These are phyloP conservation scores for Botrytis fragariae DNA, from an alignment of 2,329 filamentous ascomycete genomes.

Conservation along the genomic window DNA sequence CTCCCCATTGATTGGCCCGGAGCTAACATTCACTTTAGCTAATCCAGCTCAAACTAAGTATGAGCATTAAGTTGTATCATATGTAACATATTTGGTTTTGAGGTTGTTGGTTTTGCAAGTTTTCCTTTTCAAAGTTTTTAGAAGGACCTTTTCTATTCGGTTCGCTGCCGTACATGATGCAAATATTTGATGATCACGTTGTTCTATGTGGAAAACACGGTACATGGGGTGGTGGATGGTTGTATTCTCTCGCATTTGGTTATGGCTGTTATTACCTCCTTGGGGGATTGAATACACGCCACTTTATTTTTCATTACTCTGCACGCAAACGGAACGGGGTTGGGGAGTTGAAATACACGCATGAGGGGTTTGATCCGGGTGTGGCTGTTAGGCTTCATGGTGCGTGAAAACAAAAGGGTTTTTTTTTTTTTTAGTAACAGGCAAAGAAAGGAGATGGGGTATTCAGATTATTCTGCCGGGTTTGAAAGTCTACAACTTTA, in stretches of 20 bases:
- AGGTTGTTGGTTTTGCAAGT: constrained; percentile 27
- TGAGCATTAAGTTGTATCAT: constrained; percentile 35
- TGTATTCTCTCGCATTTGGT: constrained; percentile 31
- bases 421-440: not conserved
- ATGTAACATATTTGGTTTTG: constrained; percentile 40
- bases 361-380: constrained; percentile 17
- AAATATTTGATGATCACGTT: constrained; percentile 35
- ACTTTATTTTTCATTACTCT: constrained; percentile 20
- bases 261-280: constrained; percentile 4
- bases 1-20: constrained; percentile 12
- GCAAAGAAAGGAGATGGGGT: not conserved
- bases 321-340: constrained; percentile 23
- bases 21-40: constrained; percentile 36
- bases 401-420: not conserved
- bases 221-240: constrained; percentile 19
- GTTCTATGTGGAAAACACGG: constrained; percentile 22
- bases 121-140: constrained; percentile 33
- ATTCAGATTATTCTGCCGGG: not conserved
- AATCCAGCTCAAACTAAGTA: constrained; percentile 37
- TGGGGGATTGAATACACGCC: constrained; percentile 25
- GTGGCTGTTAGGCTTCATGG: constrained; percentile 24
- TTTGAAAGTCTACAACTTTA: not conserved
- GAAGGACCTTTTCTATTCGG: constrained; percentile 29
- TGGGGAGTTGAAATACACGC: constrained; percentile 25
- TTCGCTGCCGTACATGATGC: constrained; percentile 38